Evolutionary conservation across 2,329 filamentous ascomycete genomes (phyloP).

Genomic region (Lachnellula suecica): DNA sequence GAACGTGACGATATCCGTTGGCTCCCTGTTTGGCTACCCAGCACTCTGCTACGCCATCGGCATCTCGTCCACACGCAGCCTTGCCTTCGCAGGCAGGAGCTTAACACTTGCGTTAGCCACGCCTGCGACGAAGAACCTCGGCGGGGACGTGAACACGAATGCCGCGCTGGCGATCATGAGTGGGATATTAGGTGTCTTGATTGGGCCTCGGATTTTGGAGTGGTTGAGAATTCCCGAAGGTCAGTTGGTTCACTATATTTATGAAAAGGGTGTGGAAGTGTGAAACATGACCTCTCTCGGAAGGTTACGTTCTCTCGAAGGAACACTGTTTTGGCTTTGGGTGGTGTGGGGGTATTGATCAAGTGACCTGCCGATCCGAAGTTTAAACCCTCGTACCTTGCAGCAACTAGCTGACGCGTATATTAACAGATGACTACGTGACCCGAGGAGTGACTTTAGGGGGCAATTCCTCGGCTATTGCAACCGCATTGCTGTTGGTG

Average conservation of each 20-base stretch:
- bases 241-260: constrained; percentile 25
- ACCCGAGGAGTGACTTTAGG: constrained; percentile 62
- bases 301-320: background rate
- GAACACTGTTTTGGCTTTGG: background rate
- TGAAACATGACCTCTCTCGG: constrained; percentile 1
- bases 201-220: constrained; percentile 49
- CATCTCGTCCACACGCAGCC: constrained; percentile 49
- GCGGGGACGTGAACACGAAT: constrained; percentile 54
- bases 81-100: constrained; percentile 56
- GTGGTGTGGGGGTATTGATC: background rate
- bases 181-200: constrained; percentile 56
- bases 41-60: constrained; percentile 51
- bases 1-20: constrained; percentile 49
- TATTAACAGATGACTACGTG: constrained; percentile 55
- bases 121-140: constrained; percentile 55
- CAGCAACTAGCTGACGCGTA: constrained; percentile 12
- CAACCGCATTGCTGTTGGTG: constrained; percentile 54
- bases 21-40: constrained; percentile 58
- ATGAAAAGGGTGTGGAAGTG: background rate
- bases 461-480: constrained; percentile 59
- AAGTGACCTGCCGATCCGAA: background rate
- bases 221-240: constrained; percentile 54
- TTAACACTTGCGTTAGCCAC: constrained; percentile 60
- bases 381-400: constrained; percentile 4
- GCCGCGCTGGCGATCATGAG: constrained; percentile 59